A percentile compares a stretch with the other conserved stretches of the same genome.
These are phyloP conservation scores for Curvularia spicifera DNA, from an alignment of 2,329 filamentous ascomycete species.

Conservation along the genomic window DNA sequence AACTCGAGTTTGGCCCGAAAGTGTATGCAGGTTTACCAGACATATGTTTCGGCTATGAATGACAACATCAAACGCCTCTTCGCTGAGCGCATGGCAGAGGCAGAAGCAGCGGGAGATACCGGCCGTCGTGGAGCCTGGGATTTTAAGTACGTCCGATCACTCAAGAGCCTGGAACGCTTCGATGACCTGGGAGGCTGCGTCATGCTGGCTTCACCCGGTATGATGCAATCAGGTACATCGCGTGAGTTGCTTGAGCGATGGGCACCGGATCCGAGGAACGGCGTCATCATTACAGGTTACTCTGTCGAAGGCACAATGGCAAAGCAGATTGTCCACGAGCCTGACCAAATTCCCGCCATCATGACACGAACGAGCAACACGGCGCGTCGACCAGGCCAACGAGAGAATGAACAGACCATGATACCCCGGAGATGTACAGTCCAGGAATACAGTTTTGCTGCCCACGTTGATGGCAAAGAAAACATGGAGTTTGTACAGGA, in stretches of 20 bases:
- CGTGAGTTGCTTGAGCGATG: slow-evolving; percentile 91
- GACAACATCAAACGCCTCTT: slow-evolving; percentile 98
- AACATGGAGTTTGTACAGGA: slow-evolving; percentile 98
- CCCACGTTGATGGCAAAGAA: slow-evolving; percentile 94
- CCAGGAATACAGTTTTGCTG: slow-evolving; percentile 93
- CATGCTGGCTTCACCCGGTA: slow-evolving; percentile 96
- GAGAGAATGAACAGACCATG: slow-evolving; percentile 84
- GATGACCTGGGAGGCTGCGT: slow-evolving; percentile 95
- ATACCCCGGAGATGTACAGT: slow-evolving; percentile 92
- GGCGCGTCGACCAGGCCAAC: slow-evolving; percentile 67
- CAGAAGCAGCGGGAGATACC: slow-evolving; percentile 77
- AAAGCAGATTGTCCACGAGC: slow-evolving; percentile 92
- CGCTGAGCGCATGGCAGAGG: slow-evolving; percentile 87
- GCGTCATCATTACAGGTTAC: slow-evolving; percentile 98
- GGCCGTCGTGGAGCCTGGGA: slow-evolving; percentile 90
- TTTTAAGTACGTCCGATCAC: slow-evolving; percentile 88
- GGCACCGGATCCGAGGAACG: slow-evolving; percentile 95
- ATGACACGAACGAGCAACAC: slow-evolving; percentile 65
- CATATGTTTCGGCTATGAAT: slow-evolving; percentile 98
- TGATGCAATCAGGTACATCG: slow-evolving; percentile 96
- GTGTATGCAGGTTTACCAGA: slow-evolving; percentile 99
- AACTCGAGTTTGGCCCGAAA: slow-evolving; percentile 92
- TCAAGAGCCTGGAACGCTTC: slow-evolving; percentile 93
- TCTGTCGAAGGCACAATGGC: slow-evolving; percentile 99
- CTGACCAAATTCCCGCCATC: slow-evolving; percentile 91